Percentiles rank a stretch among this genome's conserved stretches.
Evolutionary conservation across 2,329 filamentous ascomycete genomes (phyloP).

Genomic region (Nannizziopsis arthrosporioides): DNA sequence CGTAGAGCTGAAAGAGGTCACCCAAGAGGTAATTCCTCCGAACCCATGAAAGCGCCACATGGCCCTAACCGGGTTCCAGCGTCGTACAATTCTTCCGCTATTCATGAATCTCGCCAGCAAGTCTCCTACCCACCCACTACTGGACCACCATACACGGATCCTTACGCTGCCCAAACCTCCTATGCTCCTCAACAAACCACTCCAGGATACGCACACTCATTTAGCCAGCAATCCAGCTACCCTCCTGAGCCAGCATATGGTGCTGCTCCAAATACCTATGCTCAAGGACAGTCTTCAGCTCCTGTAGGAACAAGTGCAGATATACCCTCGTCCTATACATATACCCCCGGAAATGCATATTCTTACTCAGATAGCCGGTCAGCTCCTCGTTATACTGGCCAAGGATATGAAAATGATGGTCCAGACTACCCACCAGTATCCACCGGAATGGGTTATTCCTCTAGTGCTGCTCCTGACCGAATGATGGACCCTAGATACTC

Average conservation of each 20-base stretch:
- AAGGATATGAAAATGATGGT: slow-evolving; percentile 31
- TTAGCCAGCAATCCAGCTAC: slow-evolving; percentile 27
- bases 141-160: slow-evolving; percentile 5
- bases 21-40: slow-evolving; percentile 32
- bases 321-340: slow-evolving; percentile 31
- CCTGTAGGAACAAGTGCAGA: slow-evolving; percentile 30
- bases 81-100: slow-evolving; percentile 27
- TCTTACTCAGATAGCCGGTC: slow-evolving; percentile 21
- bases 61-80: slow-evolving; percentile 30
- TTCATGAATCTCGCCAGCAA: slow-evolving; percentile 31
- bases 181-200: slow-evolving; percentile 28
- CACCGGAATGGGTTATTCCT: slow-evolving; percentile 31
- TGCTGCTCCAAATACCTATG: slow-evolving; percentile 9
- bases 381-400: slow-evolving; percentile 33
- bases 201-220: slow-evolving; percentile 25
- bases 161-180: slow-evolving; percentile 22
- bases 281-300: slow-evolving; percentile 23
- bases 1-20: slow-evolving; percentile 32
- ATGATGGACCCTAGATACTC: slow-evolving; percentile 33
- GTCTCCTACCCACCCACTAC: slow-evolving; percentile 13
- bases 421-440: slow-evolving; percentile 32
- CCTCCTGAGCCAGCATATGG: slow-evolving; percentile 14
- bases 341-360: slow-evolving; percentile 28
- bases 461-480: slow-evolving; percentile 33
- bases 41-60: slow-evolving; percentile 28